phyloP scores from a whole-genome alignment of 345 rosid genomes.

The Brassica nigra region DNA sequence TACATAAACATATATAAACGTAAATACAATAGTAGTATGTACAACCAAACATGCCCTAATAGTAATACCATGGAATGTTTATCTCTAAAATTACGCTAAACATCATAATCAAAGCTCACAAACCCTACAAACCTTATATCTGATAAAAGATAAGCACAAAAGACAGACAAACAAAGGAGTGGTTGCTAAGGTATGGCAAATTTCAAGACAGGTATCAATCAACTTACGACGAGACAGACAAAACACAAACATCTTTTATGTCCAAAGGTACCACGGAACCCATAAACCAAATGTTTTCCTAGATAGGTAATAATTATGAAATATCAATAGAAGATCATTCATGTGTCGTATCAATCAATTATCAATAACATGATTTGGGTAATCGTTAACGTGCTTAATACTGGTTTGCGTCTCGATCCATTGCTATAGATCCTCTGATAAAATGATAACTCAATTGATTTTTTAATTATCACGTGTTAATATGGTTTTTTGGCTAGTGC shows the following conservation, averaged over 20 bases:
- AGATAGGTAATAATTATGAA: conserved; percentile 14
- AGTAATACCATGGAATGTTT: background rate
- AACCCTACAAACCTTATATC: background rate
- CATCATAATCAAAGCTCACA: background rate
- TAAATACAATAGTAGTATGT: background rate
- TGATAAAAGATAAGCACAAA: conserved; percentile 5
- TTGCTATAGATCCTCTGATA: conserved; percentile 11
- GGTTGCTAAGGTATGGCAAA: conserved; percentile 23
- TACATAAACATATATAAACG: background rate
- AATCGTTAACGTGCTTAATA: conserved; percentile 19
- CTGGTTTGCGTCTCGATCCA: conserved; percentile 35
- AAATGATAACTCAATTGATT: background rate
- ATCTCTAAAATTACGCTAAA: background rate
- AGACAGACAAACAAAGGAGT: conserved; percentile 26
- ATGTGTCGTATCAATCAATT: conserved; percentile 12
- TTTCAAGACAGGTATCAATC: conserved; percentile 35
- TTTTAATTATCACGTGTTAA: conserved; percentile 20
- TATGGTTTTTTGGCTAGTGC: conserved; percentile 11
- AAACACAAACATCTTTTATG: conserved; percentile 28
- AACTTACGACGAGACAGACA: conserved; percentile 31
- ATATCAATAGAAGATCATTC: background rate
- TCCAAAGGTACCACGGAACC: conserved; percentile 40
- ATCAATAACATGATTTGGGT: conserved; percentile 20
- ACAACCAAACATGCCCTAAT: background rate
- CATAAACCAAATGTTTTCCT: conserved; percentile 3